These are phyloP conservation scores for Secale cereale DNA, from an alignment of 176 grass and related monocot species.

Conservation along the genomic window DNA sequence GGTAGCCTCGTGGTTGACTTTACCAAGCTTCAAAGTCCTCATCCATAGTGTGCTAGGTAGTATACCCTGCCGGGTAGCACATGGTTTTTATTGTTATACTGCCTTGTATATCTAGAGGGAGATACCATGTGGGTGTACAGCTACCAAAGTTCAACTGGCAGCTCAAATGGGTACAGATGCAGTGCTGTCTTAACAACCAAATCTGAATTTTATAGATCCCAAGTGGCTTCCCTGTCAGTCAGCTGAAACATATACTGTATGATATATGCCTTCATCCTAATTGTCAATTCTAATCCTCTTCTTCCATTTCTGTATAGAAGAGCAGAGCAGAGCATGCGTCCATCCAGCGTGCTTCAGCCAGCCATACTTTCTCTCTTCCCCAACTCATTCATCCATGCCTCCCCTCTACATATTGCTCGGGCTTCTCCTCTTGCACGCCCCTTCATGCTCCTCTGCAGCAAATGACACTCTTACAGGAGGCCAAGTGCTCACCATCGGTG, in stretches of 20 bases:
- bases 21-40: not conserved
- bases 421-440: not conserved
- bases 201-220: conserved; percentile 7
- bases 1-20: not conserved
- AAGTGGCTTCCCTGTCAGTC: not conserved
- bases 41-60: not conserved
- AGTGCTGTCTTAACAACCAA: not conserved
- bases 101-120: not conserved
- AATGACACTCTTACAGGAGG: not conserved
- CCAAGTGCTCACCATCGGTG: not conserved
- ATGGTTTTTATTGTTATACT: not conserved
- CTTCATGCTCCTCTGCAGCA: not conserved
- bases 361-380: conserved; percentile 2
- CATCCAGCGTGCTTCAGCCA: not conserved
- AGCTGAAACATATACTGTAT: not conserved
- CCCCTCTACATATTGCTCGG: not conserved
- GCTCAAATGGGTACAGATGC: not conserved
- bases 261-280: not conserved
- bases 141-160: not conserved
- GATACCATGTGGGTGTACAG: conserved; percentile 10
- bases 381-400: not conserved
- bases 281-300: not conserved
- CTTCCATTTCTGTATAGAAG: not conserved
- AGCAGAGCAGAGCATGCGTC: conserved; percentile 11
- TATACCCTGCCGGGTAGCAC: not conserved